phyloP scores from a whole-genome alignment of 2,329 filamentous ascomycete species.

The Kalmusia sp. region DNA sequence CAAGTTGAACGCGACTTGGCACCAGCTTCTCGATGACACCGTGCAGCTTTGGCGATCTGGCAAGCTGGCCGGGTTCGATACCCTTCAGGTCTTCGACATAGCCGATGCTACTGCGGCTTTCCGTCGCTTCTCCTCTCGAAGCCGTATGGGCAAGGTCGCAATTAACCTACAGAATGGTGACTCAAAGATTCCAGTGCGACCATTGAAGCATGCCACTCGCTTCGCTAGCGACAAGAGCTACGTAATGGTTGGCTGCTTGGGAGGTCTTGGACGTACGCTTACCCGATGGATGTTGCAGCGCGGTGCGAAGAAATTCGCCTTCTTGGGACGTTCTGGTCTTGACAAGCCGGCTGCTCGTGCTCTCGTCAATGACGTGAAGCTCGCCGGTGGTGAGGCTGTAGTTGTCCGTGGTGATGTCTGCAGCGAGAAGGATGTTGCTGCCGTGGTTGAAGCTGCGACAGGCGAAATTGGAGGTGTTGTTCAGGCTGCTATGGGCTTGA shows the following conservation, averaged over 20 bases:
- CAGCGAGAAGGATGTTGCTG: not conserved
- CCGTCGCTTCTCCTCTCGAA: not conserved
- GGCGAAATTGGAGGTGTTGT: slow-evolving; percentile 10
- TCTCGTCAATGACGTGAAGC: slow-evolving; percentile 1
- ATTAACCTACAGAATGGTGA: not conserved
- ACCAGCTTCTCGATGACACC: not conserved
- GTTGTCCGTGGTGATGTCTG: slow-evolving; percentile 6
- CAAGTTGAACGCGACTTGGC: not conserved
- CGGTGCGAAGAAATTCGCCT: slow-evolving; percentile 16
- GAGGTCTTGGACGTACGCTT: not conserved
- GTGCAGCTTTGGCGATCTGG: not conserved
- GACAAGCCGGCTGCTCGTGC: not conserved
- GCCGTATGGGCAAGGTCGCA: not conserved
- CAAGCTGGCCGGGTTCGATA: not conserved
- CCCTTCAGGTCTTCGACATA: slow-evolving; percentile 4
- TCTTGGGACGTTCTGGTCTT: slow-evolving; percentile 8
- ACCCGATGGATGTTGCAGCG: slow-evolving; percentile 15
- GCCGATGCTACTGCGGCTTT: slow-evolving; percentile 1
- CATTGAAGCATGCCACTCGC: not conserved
- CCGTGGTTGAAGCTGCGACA: not conserved
- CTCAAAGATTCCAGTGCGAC: not conserved
- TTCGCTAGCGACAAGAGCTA: not conserved
- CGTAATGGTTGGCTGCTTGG: slow-evolving; percentile 2
- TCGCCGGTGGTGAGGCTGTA: not conserved
- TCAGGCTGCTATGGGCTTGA: slow-evolving; percentile 12